Base-by-base conservation (phyloP, 129 eudicot species). In the Flaveria linearis region DNA sequence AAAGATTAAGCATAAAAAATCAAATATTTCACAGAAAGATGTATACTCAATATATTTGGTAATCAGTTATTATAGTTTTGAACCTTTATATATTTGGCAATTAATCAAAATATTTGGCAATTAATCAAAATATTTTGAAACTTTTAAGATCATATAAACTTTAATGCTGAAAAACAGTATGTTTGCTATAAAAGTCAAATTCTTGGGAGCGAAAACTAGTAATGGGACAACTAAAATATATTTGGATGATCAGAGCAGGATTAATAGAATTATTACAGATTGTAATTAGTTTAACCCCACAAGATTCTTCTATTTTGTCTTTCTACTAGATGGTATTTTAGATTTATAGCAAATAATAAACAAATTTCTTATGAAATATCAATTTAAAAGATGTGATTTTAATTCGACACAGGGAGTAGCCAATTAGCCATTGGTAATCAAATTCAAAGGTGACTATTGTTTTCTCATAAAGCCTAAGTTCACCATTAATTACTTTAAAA, bases 401-500 rank as follows among this genome's bases (percentile, higher is more conserved):
- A 60, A 60, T 5, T 12, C 2, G 39, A 25, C 17, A 15, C 3
- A 16, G 3, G 58, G 41, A 4, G 1, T 36, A 36, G 41, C 41
- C 41, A 36, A 4, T 0, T 36, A 36, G 41, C 41, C 41, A 36
- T 36, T 36, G 41, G 7, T 5, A 36, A 36, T 36, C 41, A 36
- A 33, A 36, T 4, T 36, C 7, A 36, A 36, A 36, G 41, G 41
- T 36, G 41, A 5, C 4, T 0, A 7, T 36, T 36, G 41, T 36
- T 36, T 36, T 36, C 41, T 4, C 6, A 36, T 36, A 4, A 36
- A 36, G 41, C 41, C 41, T 36, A 36, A 36, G 7, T 36, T 36
- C 41, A 36, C 41, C n/a, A 74, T 15, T 13, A 20, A 14, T 58
- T 42, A 72, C 66, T 58, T 22, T 7, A 64, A 69, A 68, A 69